Conservation (phyloP, 2,329 filamentous ascomycete genomes). For the Venturia asperata region DNA sequence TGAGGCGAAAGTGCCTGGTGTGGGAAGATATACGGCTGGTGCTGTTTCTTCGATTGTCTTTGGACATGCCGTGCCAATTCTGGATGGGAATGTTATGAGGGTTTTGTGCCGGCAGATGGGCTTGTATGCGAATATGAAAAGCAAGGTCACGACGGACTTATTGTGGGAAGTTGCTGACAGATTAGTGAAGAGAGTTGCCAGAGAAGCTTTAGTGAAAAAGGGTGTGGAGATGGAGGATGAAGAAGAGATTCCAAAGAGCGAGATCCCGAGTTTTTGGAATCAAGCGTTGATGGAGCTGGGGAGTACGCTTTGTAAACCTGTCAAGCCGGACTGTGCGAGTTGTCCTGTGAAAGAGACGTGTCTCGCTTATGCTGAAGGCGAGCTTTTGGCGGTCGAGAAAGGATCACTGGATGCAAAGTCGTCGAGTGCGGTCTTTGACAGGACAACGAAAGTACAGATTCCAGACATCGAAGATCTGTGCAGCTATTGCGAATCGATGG, state of each 20-base stretch:
- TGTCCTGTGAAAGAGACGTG: slow-evolving; percentile 32
- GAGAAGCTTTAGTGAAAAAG: slow-evolving; percentile 25
- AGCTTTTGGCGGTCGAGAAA: slow-evolving; percentile 20
- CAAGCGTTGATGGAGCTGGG: slow-evolving; percentile 61
- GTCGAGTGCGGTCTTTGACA: slow-evolving; percentile 17
- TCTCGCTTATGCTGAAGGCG: slow-evolving; percentile 30
- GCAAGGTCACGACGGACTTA: slow-evolving; percentile 47
- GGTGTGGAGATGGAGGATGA: slow-evolving; percentile 25
- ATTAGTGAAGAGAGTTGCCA: slow-evolving; percentile 47
- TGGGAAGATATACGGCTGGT: slow-evolving; percentile 57
- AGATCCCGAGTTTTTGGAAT: slow-evolving; percentile 54
- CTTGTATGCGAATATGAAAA: slow-evolving; percentile 50
- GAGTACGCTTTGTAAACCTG: slow-evolving; percentile 53
- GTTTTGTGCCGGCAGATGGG: slow-evolving; percentile 56
- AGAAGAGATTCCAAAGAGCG: slow-evolving; percentile 24
- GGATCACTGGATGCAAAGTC: slow-evolving; percentile 21
- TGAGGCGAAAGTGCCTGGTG: slow-evolving; percentile 49
- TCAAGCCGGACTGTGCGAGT: slow-evolving; percentile 46
- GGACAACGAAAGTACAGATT: slow-evolving; percentile 25
- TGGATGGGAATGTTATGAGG: slow-evolving; percentile 57
- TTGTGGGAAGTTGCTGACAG: slow-evolving; percentile 54
- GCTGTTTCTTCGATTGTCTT: slow-evolving; percentile 58
- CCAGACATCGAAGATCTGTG: slow-evolving; percentile 19
- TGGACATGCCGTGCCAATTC: slow-evolving; percentile 52
- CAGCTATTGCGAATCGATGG: slow-evolving; percentile 17